A percentile compares a stretch with the other conserved stretches of the same genome.
Evolutionary conservation across 1,284 basidiomycete genomes (phyloP).

Genomic region (Microbotryomycetes sp.): DNA sequence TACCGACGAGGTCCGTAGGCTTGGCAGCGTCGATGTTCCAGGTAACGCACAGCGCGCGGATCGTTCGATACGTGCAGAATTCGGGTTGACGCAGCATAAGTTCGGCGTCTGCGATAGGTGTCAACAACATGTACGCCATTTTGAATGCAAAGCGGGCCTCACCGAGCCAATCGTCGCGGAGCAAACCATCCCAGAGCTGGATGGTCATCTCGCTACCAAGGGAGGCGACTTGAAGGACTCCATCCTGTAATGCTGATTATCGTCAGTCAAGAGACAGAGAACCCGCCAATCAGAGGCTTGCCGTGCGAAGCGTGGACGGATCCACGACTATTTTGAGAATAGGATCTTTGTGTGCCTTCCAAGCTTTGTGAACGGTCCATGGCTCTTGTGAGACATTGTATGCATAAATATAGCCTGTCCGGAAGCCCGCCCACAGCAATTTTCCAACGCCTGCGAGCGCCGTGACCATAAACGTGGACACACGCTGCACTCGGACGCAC

Average conservation of each 20-base stretch:
- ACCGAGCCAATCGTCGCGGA: slow-evolving; percentile 81
- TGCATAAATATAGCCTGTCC: slow-evolving; percentile 74
- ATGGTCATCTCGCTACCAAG: slow-evolving; percentile 68
- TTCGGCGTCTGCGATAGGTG: slow-evolving; percentile 55
- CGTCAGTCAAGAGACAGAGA: neutral
- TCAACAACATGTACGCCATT: no score
- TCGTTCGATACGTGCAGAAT: slow-evolving; percentile 69
- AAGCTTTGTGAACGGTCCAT: slow-evolving; percentile 81
- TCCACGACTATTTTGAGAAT: slow-evolving; percentile 66
- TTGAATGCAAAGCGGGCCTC: no score
- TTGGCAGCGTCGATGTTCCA: slow-evolving; percentile 91
- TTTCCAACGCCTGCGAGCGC: slow-evolving; percentile 71
- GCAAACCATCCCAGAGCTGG: slow-evolving; percentile 81
- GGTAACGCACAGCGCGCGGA: slow-evolving; percentile 74
- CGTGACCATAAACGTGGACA: slow-evolving; percentile 69
- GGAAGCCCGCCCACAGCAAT: slow-evolving; percentile 63
- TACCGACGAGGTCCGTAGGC: slow-evolving; percentile 57
- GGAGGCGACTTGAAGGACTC: slow-evolving; percentile 63
- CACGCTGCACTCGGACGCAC: slow-evolving; percentile 56
- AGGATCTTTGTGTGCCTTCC: slow-evolving; percentile 79
- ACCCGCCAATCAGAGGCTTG: slow-evolving; percentile 15
- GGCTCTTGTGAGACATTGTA: slow-evolving; percentile 56
- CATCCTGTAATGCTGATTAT: slow-evolving; percentile 31
- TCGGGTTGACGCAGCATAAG: slow-evolving; percentile 63
- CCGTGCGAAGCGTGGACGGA: slow-evolving; percentile 40